Evolutionary conservation across 148 eudicot species (phyloP), one percentile per base, ranked within the genome.

Genomic region (Nyssa sinensis): DNA sequence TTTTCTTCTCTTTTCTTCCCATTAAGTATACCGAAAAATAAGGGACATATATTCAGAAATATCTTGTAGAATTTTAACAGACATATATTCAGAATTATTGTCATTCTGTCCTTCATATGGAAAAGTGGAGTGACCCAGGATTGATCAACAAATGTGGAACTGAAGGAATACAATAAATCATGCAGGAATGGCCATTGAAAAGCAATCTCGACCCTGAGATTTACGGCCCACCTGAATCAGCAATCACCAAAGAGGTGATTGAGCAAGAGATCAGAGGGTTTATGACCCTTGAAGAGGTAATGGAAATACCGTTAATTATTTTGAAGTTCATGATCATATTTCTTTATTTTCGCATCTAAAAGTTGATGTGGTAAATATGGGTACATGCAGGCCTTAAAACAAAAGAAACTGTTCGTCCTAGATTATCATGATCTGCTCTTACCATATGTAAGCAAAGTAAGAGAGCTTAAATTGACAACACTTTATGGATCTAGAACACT

Each of bases 341-440:
- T n/a, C n/a, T n/a, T n/a, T n/a, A n/a, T n/a, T n/a, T n/a, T n/a
- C n/a, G n/a, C n/a, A n/a, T n/a, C n/a, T n/a, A n/a, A n/a, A n/a
- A n/a, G n/a, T n/a, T n/a, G n/a, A n/a, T n/a, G n/a, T n/a, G n/a
- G n/a, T n/a, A 44, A 44, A 44, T 13, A 44, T 44, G 12, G 51
- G 2, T 39, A 37, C 30, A 10, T 80, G 78, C 79, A 94, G 95
- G 96, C 92, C 14, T 0, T 94, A 19, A 32, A 83, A 60, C 74
- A 83, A 59, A 92, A 88, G 87, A 94, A 81, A 70, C 73, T 94
- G 32, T 94, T 92, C 73, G 77, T 88, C 1, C 51, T 92, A 53
- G 97, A 94, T 73, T 94, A 92, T 77, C 98, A 94, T 79, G 98
- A 94, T 77, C n/a, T 83, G 34, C 76, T 88, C 19, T 34, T 94